phyloP scores from a whole-genome alignment of 176 grass and related monocot species.

The Phragmites australis region DNA sequence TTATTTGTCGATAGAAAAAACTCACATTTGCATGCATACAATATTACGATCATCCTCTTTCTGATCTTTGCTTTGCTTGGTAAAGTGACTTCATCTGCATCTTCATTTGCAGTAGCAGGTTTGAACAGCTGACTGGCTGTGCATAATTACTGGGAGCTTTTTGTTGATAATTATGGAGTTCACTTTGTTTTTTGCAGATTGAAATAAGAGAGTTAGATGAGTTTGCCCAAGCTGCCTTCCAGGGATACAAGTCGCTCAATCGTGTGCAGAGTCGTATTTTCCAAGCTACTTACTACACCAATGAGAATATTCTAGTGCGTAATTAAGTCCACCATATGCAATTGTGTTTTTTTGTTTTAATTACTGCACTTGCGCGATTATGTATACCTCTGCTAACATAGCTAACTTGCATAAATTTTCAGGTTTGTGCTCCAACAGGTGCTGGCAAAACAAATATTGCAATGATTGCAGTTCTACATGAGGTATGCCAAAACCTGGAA shows the following conservation, averaged over 20 bases:
- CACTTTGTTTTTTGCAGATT: constrained; percentile 58
- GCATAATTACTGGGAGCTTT: not conserved
- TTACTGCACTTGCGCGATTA: constrained; percentile 15
- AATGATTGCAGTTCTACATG: constrained; percentile 98
- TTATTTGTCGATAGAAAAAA: constrained; percentile 25
- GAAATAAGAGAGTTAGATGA: constrained; percentile 92
- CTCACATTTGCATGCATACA: constrained; percentile 2
- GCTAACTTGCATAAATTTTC: constrained; percentile 47
- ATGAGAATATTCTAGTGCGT: constrained; percentile 93
- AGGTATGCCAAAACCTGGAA: constrained; percentile 53
- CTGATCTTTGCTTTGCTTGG: constrained; percentile 2
- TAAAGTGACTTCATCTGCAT: constrained; percentile 20
- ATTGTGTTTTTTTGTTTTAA: constrained; percentile 29
- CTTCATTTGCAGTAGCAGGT: constrained; percentile 29
- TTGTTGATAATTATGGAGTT: constrained; percentile 22
- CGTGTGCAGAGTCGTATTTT: constrained; percentile 96
- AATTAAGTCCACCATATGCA: constrained; percentile 22
- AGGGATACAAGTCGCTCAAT: constrained; percentile 89
- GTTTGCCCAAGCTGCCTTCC: constrained; percentile 89
- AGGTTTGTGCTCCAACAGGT: constrained; percentile 99
- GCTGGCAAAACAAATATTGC: constrained; percentile 99
- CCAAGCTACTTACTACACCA: constrained; percentile 82
- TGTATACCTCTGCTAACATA: constrained; percentile 13
- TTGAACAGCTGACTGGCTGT: not conserved
- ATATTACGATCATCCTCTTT: constrained; percentile 26